Evolutionary conservation across 768 basidiomycete species (phyloP).

Genomic region (Coprinopsis marcescibilis): DNA sequence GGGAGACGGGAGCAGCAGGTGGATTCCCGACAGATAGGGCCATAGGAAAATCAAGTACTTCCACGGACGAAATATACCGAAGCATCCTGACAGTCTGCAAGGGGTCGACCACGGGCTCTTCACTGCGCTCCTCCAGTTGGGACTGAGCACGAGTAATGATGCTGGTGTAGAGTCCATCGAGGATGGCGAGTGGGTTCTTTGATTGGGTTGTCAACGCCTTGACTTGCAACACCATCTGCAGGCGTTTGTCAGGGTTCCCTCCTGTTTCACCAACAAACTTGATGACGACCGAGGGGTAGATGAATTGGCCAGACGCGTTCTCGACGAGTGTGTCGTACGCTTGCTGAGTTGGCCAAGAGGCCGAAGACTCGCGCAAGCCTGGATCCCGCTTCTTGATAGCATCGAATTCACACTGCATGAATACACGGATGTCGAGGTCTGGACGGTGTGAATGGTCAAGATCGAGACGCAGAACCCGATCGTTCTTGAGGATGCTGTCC

Average conservation of each 20-base stretch:
- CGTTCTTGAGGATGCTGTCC: neutral
- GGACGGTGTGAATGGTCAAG: neutral
- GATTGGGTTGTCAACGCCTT: neutral
- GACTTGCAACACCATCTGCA: neutral
- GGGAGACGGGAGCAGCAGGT: too few species aligned
- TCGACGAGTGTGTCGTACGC: constrained; percentile 5
- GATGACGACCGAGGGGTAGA: constrained; percentile 9
- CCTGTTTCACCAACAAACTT: constrained; percentile 13
- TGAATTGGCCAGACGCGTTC: constrained; percentile 10
- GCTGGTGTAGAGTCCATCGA: constrained; percentile 1
- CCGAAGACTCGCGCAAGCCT: neutral
- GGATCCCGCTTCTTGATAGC: neutral
- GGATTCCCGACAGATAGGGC: too few species aligned
- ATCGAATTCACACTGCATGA: neutral
- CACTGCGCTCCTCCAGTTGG: neutral
- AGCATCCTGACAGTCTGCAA: neutral
- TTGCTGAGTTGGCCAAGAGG: constrained; percentile 9
- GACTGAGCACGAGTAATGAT: neutral
- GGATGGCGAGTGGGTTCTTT: neutral
- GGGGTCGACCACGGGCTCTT: neutral
- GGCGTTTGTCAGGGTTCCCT: neutral
- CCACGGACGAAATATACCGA: neutral
- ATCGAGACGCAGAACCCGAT: neutral
- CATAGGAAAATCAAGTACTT: neutral
- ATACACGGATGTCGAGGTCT: neutral